phyloP scores from a whole-genome alignment of 768 basidiomycete genomes.

The Hericium coralloides region DNA sequence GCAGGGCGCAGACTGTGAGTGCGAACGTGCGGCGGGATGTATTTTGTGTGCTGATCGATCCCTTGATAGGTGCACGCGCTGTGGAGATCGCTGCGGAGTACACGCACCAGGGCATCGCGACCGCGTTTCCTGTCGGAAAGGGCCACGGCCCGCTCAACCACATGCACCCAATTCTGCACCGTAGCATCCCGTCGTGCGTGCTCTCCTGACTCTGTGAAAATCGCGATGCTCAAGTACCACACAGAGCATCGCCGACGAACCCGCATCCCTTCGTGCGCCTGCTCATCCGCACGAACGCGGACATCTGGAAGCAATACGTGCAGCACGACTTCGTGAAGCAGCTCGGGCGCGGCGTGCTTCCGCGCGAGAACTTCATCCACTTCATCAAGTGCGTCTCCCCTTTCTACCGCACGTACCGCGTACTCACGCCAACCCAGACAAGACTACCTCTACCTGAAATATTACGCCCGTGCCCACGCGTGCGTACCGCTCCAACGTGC shows the following conservation, averaged over 20 bases:
- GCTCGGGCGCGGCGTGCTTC: constrained; percentile 65
- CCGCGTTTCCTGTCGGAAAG: constrained; percentile 55
- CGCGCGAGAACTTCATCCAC: constrained; percentile 59
- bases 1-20: constrained; percentile 35
- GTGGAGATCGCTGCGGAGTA: constrained; percentile 54
- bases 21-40: background rate
- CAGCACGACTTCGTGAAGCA: constrained; percentile 78
- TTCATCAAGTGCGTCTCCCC: constrained; percentile 63
- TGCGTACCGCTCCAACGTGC: constrained; percentile 20
- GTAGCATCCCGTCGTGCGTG: constrained; percentile 48
- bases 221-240: background rate
- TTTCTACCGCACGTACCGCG: background rate
- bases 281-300: constrained; percentile 48
- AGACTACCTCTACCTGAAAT: constrained; percentile 74
- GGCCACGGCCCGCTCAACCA: constrained; percentile 89
- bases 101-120: constrained; percentile 65
- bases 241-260: constrained; percentile 41
- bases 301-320: constrained; percentile 66
- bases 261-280: constrained; percentile 62
- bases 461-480: constrained; percentile 81
- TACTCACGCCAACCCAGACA: constrained; percentile 37
- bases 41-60: background rate
- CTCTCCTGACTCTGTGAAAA: background rate
- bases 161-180: constrained; percentile 45
- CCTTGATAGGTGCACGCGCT: constrained; percentile 40